Percentiles rank a stretch among this genome's conserved stretches.
Evolutionary conservation across 2,329 filamentous ascomycete genomes (phyloP).

Genomic region (Cryphonectria radicalis): DNA sequence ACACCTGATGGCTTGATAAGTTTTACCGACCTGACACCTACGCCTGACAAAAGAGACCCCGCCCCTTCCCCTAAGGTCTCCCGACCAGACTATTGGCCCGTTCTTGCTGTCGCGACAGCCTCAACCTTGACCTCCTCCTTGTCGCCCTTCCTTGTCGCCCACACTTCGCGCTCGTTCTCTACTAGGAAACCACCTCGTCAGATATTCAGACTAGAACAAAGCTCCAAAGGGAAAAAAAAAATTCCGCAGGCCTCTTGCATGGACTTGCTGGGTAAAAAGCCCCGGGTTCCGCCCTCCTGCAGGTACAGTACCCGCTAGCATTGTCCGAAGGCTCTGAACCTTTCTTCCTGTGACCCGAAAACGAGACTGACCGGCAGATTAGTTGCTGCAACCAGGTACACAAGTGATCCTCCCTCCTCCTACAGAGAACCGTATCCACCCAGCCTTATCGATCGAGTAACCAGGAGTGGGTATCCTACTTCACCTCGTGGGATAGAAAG

Average conservation of each 20-base stretch:
- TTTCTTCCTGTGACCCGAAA: background rate
- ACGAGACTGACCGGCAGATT: background rate
- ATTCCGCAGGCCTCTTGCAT: background rate
- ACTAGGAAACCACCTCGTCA: conserved; percentile 1
- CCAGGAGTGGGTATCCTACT: background rate
- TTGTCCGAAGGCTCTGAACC: background rate
- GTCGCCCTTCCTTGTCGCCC: background rate
- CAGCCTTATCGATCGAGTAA: background rate
- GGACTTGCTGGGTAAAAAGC: background rate
- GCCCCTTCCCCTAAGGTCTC: background rate
- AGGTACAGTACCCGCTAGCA: conserved; percentile 8
- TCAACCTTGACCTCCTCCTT: conserved; percentile 2
- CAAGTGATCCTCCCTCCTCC: background rate
- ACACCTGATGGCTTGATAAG: background rate
- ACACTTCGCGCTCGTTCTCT: background rate
- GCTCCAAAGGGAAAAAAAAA: background rate
- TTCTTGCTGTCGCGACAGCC: background rate
- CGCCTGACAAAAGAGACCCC: background rate
- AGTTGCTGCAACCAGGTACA: background rate
- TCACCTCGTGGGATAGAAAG: background rate
- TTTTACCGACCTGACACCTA: background rate
- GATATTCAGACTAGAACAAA: background rate
- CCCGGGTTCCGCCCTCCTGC: conserved; percentile 3
- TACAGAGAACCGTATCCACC: background rate
- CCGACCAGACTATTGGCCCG: background rate